These are phyloP conservation scores for Pichia paraexigua DNA, from an alignment of 805 yeast genomes.

Conservation along the genomic window DNA sequence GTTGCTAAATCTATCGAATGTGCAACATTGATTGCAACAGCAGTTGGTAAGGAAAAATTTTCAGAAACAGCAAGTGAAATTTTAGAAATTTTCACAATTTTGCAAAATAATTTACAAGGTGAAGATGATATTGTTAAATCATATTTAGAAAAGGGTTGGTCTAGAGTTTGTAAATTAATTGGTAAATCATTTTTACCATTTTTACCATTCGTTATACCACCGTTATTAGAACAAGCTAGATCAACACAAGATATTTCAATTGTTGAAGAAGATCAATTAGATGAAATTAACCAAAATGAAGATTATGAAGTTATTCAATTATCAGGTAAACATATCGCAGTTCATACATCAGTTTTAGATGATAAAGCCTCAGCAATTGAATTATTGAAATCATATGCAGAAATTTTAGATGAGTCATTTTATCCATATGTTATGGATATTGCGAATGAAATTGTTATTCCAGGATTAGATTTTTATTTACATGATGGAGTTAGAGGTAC, in stretches of 20 bases:
- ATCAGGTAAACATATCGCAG: conserved; percentile 88
- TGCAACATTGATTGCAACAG: conserved; percentile 85
- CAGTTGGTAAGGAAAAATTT: conserved; percentile 91
- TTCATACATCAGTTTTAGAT: conserved; percentile 89
- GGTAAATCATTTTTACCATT: conserved; percentile 83
- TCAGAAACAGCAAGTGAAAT: conserved; percentile 65
- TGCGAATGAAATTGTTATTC: conserved; percentile 70
- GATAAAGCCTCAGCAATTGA: conserved; percentile 93
- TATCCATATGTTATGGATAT: conserved; percentile 76
- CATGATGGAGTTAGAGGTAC: conserved; percentile 92
- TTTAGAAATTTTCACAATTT: conserved; percentile 58
- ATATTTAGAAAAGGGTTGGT: conserved; percentile 93
- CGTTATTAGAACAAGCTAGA: conserved; percentile 77
- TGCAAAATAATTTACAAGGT: conserved; percentile 48
- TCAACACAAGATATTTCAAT: conserved; percentile 84
- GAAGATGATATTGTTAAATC: conserved; percentile 87
- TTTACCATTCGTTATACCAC: conserved; percentile 79
- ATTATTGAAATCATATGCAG: conserved; percentile 74
- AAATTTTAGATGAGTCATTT: conserved; percentile 73
- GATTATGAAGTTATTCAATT: conserved; percentile 94
- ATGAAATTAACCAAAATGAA: conserved; percentile 71
- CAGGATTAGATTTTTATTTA: conserved; percentile 82
- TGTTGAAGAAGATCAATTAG: conserved; percentile 83
- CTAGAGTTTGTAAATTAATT: conserved; percentile 78
- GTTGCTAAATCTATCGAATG: conserved; percentile 96